Percentiles rank a stretch among this genome's conserved stretches.
phyloP scores from a whole-genome alignment of 2,329 filamentous ascomycete genomes.

The Erysiphe pulchra region DNA sequence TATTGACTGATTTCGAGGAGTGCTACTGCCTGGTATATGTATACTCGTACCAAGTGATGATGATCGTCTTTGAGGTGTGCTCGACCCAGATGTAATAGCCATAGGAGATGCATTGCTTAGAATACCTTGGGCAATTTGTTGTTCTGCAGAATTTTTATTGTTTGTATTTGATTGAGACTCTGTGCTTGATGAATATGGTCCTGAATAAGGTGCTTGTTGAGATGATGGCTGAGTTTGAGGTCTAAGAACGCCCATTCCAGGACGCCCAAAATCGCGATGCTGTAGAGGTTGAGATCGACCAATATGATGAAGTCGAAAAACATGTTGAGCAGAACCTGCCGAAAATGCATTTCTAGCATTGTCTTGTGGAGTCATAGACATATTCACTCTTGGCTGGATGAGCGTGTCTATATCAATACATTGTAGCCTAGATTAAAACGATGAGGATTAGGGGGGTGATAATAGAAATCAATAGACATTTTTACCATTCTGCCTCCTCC shows the following conservation, averaged over 20 bases:
- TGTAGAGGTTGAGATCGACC: conserved; percentile 6
- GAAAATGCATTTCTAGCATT: not conserved
- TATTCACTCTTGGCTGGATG: not conserved
- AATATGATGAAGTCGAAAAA: conserved; percentile 7
- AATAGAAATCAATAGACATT: not conserved
- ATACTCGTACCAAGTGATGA: conserved; percentile 12
- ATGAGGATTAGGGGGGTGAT: not conserved
- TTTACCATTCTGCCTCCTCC: not conserved
- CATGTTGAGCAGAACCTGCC: conserved; percentile 3
- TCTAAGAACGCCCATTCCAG: conserved; percentile 8
- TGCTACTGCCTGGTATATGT: conserved; percentile 10
- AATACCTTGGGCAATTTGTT: conserved; percentile 13
- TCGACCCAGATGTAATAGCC: conserved; percentile 4
- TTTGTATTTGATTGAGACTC: conserved; percentile 8
- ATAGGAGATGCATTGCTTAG: conserved; percentile 8
- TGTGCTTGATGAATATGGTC: conserved; percentile 4
- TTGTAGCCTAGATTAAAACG: not conserved
- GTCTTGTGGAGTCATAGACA: not conserved
- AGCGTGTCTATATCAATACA: not conserved
- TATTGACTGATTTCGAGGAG: conserved; percentile 9
- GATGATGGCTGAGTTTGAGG: conserved; percentile 10
- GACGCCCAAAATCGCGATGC: conserved; percentile 7
- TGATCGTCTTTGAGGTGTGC: conserved; percentile 12
- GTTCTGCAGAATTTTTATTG: conserved; percentile 11
- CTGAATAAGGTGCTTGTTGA: conserved; percentile 11